A percentile compares a stretch with the other conserved stretches of the same genome.
Conservation (phyloP, 495 filamentous ascomycete genomes). For the Massariosphaeria phaeospora region DNA sequence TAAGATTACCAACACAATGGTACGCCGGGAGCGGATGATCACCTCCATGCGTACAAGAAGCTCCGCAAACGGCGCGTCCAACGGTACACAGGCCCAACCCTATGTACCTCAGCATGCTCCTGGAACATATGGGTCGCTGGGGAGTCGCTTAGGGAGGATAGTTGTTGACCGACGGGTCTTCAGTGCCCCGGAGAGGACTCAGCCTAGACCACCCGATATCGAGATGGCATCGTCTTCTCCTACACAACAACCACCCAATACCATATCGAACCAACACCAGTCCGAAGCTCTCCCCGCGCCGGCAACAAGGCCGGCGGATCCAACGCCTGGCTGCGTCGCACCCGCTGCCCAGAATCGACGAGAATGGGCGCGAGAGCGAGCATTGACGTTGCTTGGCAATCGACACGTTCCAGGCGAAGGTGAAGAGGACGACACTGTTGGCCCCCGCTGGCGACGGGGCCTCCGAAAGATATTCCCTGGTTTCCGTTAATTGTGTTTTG, state of each 20-base stretch:
- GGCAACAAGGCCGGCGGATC: background rate
- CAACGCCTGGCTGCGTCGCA: conserved; percentile 1
- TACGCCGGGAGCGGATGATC: conserved; percentile 59
- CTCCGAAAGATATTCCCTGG: conserved; percentile 31
- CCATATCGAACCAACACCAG: background rate
- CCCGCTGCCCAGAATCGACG: conserved; percentile 19
- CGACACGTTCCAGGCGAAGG: background rate
- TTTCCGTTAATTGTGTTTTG: conserved; percentile 9
- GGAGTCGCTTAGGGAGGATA: conserved; percentile 11
- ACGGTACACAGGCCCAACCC: background rate
- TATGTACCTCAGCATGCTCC: background rate
- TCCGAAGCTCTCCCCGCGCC: background rate
- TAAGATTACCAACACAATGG: conserved; percentile 75
- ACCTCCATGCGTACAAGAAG: conserved; percentile 24
- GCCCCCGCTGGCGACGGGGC: conserved; percentile 18
- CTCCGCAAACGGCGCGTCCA: background rate
- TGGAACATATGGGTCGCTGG: conserved; percentile 4
- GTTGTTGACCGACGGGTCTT: conserved; percentile 17
- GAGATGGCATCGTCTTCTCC: conserved; percentile 18
- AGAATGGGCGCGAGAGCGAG: conserved; percentile 40
- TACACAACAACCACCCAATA: conserved; percentile 5
- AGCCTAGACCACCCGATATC: conserved; percentile 13
- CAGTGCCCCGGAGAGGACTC: conserved; percentile 13
- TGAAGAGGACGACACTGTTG: conserved; percentile 17
- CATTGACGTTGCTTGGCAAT: conserved; percentile 34